These are phyloP conservation scores for Colletotrichum higginsianum DNA, from an alignment of 2,329 filamentous ascomycete genomes.

Conservation along the genomic window DNA sequence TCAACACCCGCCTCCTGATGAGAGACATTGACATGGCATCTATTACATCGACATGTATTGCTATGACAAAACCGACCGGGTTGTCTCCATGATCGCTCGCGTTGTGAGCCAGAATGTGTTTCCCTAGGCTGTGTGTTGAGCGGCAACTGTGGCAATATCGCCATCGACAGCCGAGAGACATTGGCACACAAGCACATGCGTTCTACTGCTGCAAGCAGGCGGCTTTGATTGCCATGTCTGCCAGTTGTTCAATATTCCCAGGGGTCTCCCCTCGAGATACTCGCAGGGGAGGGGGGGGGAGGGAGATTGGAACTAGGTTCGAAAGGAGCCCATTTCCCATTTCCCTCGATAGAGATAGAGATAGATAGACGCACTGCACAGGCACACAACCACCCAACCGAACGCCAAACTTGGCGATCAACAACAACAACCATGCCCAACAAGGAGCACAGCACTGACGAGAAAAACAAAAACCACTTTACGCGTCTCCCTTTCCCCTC, in stretches of 20 bases:
- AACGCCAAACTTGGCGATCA: conserved; percentile 17
- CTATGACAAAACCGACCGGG: background rate
- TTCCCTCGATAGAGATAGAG: conserved; percentile 13
- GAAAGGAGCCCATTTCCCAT: conserved; percentile 14
- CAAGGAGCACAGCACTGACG: background rate
- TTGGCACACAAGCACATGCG: conserved; percentile 29
- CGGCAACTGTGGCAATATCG: conserved; percentile 4
- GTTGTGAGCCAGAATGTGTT: conserved; percentile 8
- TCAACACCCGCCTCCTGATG: conserved; percentile 14
- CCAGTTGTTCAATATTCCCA: conserved; percentile 41
- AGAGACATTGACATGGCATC: conserved; percentile 17
- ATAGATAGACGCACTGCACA: conserved; percentile 11
- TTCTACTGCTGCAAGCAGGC: conserved; percentile 28
- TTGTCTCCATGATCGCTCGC: background rate
- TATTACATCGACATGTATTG: conserved; percentile 1
- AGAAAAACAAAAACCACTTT: conserved; percentile 38
- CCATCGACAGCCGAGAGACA: conserved; percentile 29
- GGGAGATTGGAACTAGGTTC: conserved; percentile 32
- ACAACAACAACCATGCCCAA: background rate
- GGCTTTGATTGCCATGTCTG: conserved; percentile 40
- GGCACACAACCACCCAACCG: conserved; percentile 1
- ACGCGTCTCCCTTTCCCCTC: conserved; percentile 25
- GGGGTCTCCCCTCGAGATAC: conserved; percentile 41
- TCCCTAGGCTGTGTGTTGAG: too few relatives aligned
- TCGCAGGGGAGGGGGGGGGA: background rate